Evolutionary conservation across 192 early-diverging fungal species (phyloP).

Genomic region (Chytriomyces confervae): DNA sequence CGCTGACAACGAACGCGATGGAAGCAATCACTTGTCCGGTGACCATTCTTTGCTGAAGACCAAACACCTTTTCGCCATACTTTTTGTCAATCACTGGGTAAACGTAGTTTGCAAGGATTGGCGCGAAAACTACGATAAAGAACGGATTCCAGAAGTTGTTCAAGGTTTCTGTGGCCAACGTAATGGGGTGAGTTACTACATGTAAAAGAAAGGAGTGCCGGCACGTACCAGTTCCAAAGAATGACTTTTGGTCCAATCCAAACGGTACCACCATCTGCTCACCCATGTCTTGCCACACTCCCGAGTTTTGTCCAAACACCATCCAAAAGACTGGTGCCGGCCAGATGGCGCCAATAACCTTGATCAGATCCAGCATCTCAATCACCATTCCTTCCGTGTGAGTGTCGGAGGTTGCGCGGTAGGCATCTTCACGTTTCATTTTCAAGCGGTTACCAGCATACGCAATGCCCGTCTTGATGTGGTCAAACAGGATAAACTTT

Average conservation of each 20-base stretch:
- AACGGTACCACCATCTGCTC: constrained; percentile 43
- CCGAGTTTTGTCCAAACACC: constrained; percentile 49
- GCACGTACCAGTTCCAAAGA: constrained; percentile 1
- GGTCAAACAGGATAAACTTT: constrained; percentile 57
- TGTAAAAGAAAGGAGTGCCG: too few relatives aligned
- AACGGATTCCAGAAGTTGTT: constrained; percentile 54
- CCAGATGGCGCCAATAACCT: constrained; percentile 41
- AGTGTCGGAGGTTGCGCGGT: constrained; percentile 1
- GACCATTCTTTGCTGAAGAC: constrained; percentile 60
- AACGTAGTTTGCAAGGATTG: constrained; percentile 56
- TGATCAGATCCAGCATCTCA: constrained; percentile 45
- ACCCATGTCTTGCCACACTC: constrained; percentile 43
- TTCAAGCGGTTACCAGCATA: constrained; percentile 29
- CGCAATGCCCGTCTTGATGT: constrained; percentile 43
- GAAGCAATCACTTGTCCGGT: constrained; percentile 59
- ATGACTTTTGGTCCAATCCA: constrained; percentile 11
- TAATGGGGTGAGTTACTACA: too few relatives aligned
- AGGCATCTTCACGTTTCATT: constrained; percentile 3
- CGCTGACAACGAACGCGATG: constrained; percentile 49
- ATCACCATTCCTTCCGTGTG: constrained; percentile 35
- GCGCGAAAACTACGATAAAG: constrained; percentile 61
- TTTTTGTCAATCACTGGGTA: constrained; percentile 60
- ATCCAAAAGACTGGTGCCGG: constrained; percentile 55
- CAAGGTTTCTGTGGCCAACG: constrained; percentile 30
- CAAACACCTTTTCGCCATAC: constrained; percentile 35